phyloP scores from a whole-genome alignment of 2,329 filamentous ascomycete species.

The Hypoxylon sp. region DNA sequence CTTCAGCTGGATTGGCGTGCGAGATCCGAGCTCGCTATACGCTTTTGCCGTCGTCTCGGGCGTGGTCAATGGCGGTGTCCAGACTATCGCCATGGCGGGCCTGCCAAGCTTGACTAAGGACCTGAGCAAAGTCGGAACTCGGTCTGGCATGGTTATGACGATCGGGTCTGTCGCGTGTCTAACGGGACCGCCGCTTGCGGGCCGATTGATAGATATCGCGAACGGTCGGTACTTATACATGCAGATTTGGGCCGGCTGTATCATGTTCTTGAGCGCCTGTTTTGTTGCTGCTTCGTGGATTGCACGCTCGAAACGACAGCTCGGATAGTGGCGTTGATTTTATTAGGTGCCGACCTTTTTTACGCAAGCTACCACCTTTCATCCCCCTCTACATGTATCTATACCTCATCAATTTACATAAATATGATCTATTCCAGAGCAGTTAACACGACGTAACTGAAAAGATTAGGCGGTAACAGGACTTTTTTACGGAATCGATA shows the following conservation, averaged over 20 bases:
- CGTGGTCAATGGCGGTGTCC: constrained; percentile 44
- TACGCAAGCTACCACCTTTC: no score
- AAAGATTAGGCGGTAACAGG: no score
- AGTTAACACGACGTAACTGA: no score
- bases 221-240: constrained; percentile 63
- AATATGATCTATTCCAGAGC: no score
- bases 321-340: not conserved
- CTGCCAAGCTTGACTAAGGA: constrained; percentile 58
- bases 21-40: constrained; percentile 31
- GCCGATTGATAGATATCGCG: constrained; percentile 61
- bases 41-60: constrained; percentile 43
- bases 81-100: constrained; percentile 43
- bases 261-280: constrained; percentile 38
- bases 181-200: constrained; percentile 67
- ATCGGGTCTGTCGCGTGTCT: constrained; percentile 65
- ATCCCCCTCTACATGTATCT: no score
- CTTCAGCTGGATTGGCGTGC: constrained; percentile 64
- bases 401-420: no score
- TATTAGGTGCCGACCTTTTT: not conserved
- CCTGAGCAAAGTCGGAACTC: constrained; percentile 64
- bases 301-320: constrained; percentile 29
- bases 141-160: constrained; percentile 67
- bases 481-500: no score
- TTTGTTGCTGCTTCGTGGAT: constrained; percentile 41
- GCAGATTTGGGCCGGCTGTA: constrained; percentile 53